phyloP scores from a whole-genome alignment of 78 protist genomes.

The Dictyostelium brefeldianum region DNA sequence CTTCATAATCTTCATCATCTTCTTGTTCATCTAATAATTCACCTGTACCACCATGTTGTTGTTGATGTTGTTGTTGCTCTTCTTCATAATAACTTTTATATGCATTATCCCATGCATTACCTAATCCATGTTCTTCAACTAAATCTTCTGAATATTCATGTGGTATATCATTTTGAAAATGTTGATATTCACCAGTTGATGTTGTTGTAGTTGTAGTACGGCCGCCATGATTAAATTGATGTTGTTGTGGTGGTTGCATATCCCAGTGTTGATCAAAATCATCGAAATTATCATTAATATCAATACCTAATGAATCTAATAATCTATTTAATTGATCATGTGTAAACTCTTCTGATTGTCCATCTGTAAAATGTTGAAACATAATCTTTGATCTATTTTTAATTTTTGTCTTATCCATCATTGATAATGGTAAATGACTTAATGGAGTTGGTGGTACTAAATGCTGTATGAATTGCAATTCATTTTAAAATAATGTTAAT shows the following conservation, averaged over 20 bases:
- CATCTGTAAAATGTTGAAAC: conserved; percentile 37
- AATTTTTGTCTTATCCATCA: conserved; percentile 29
- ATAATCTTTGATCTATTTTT: conserved; percentile 50
- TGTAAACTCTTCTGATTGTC: conserved; percentile 3
- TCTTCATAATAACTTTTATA: background rate
- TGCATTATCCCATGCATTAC: background rate
- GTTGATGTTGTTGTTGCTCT: conserved; percentile 4
- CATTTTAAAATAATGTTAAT: too few relatives aligned
- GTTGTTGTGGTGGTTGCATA: conserved; percentile 5
- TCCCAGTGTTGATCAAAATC: conserved; percentile 46
- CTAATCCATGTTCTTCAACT: background rate
- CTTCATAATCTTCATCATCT: conserved; percentile 32
- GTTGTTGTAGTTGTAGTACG: conserved; percentile 6
- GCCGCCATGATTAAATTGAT: background rate
- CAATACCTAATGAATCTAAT: conserved; percentile 50
- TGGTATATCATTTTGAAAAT: conserved; percentile 1
- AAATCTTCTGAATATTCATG: conserved; percentile 1
- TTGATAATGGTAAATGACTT: conserved; percentile 17
- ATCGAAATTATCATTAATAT: conserved; percentile 20
- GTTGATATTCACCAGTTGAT: background rate
- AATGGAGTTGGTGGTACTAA: conserved; percentile 31
- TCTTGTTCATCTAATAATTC: background rate
- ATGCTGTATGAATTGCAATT: too few relatives aligned
- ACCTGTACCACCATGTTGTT: background rate
- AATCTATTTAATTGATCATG: conserved; percentile 49